Evolutionary conservation across 805 yeast species (phyloP), one percentile per base, ranked within the genome.

Genomic region (Komagataella populi): DNA sequence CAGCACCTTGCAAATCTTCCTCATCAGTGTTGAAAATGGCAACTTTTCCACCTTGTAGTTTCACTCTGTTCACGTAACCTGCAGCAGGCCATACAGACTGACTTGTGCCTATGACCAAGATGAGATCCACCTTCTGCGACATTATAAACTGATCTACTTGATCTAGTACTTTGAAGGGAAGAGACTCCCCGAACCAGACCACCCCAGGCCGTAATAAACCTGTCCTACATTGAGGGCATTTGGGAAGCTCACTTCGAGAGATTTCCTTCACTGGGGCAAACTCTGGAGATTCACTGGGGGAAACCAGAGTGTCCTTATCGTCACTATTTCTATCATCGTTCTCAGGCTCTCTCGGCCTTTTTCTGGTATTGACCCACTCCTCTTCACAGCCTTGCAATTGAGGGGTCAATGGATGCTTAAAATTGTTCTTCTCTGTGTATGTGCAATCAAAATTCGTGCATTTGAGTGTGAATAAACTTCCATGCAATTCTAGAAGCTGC

Each of bases 111-210:
- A 89, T 78, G 14, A 89, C 95, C 49, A 88, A 67, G 3, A 87
- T 80, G 59, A 89, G 66, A 59, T 88, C 96, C 20, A 86, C 82
- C 4, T 65, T 64, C 23, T 70, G 69, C 8, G 69, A 59, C 56
- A 78, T 74, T 5, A 87, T 72, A 57, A 85, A 88, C 47, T 76
- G 78, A 65, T 88, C 96, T 4, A 87, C 87, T 46, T 67, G 67
- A 54, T 80, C 82, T 52, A 89, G 75, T 10, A 73, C 74, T 48
- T 67, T 67, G 51, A 86, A 63, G 0, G 95, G 87, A 47, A 89
- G 67, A 14, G 88, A 74, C 64, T 89, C 97, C n/a, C 96, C 96
- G 66, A 84, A 87, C 96, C 96, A 89, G 5, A 88, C 90, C 3
- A 89, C 95, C 0, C 93, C 96, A 0, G 97, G 97, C 20, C 96